A percentile compares a stretch with the other conserved stretches of the same genome.
These are phyloP conservation scores for Discostella pseudostelligera DNA, from an alignment of 108 stramenopile species.

Conservation along the genomic window DNA sequence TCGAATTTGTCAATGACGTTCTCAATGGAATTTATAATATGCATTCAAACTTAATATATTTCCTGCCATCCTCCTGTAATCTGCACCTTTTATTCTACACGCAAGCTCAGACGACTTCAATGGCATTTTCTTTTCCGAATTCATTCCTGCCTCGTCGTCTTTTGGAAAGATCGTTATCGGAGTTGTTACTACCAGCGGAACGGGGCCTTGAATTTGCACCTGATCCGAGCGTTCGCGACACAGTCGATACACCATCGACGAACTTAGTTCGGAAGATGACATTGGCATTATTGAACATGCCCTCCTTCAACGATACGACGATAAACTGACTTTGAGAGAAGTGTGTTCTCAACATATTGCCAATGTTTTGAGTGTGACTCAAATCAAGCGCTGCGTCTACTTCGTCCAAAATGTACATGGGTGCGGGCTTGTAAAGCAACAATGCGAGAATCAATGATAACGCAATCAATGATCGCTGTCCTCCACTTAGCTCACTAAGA, in stretches of 20 bases:
- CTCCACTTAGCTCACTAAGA: conserved; percentile 97
- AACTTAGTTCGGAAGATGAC: conserved; percentile 99
- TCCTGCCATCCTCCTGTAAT: neutral
- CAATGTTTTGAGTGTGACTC: conserved; percentile 99
- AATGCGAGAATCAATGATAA: conserved; percentile 96
- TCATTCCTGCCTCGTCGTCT: conserved; percentile 24
- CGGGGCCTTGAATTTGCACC: conserved; percentile 55
- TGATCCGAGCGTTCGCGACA: conserved; percentile 87
- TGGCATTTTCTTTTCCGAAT: conserved; percentile 39
- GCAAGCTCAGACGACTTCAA: conserved; percentile 11
- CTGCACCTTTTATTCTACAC: neutral
- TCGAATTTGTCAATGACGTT: too few species aligned
- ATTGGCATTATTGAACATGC: conserved; percentile 99
- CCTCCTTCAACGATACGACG: conserved; percentile 97
- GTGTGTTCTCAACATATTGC: conserved; percentile 98
- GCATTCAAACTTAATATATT: conserved; percentile 2
- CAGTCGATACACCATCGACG: conserved; percentile 98
- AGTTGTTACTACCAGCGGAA: conserved; percentile 32
- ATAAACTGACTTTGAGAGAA: conserved; percentile 99
- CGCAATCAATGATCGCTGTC: conserved; percentile 96
- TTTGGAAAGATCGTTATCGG: conserved; percentile 9
- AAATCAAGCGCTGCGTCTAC: conserved; percentile 98
- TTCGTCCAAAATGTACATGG: conserved; percentile 99
- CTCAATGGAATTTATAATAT: conserved; percentile 3
- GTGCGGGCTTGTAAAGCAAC: conserved; percentile 98